Evolutionary conservation across 305 asterid genomes (phyloP).

Genomic region (Fraxinus paxiana): DNA sequence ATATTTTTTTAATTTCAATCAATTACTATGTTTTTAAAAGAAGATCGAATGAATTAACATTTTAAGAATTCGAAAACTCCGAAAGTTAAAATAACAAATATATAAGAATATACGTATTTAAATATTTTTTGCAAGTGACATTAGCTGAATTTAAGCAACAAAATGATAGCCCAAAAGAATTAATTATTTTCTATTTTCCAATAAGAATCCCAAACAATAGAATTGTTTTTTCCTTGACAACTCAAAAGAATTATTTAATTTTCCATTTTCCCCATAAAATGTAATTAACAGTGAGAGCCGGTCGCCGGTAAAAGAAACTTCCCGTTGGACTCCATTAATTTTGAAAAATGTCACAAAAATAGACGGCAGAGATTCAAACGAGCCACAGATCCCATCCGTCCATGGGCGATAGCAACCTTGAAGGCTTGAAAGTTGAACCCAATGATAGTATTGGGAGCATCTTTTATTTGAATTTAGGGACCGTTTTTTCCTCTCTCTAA

Average conservation of each 20-base stretch:
- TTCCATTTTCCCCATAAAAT: neutral
- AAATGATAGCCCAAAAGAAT: neutral
- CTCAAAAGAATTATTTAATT: neutral
- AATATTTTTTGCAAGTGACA: neutral
- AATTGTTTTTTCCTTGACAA: neutral
- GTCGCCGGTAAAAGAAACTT: conserved; percentile 5
- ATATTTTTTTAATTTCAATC: neutral
- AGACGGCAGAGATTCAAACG: neutral
- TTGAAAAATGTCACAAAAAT: neutral
- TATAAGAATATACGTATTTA: too few species aligned
- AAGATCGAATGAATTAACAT: neutral
- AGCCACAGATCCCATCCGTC: neutral
- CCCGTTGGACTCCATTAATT: neutral
- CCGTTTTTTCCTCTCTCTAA: neutral
- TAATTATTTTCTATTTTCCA: neutral
- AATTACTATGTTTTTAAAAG: neutral
- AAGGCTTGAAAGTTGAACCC: neutral
- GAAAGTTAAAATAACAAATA: neutral
- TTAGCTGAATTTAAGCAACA: neutral
- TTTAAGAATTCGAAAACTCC: neutral
- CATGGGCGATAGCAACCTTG: neutral
- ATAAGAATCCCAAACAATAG: neutral
- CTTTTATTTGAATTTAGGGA: neutral
- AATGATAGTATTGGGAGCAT: neutral
- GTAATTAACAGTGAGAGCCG: neutral